Evolutionary conservation across 768 basidiomycete genomes (phyloP), one percentile per base, ranked within the genome.

Genomic region (Leccinum rimulosum): DNA sequence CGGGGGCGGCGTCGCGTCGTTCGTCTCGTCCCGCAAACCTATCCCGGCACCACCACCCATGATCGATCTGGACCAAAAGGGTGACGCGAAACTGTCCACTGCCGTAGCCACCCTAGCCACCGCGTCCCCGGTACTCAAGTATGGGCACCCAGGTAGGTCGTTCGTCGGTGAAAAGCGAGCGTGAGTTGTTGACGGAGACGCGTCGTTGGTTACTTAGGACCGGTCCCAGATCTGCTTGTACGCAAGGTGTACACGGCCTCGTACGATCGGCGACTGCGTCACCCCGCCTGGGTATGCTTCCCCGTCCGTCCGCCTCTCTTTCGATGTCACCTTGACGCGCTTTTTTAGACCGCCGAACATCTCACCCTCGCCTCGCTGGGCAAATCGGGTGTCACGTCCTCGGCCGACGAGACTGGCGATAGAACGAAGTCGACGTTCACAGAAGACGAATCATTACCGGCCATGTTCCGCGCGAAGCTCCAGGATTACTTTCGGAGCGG

Each of bases 401-500:
- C 75, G 22, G 70, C 69, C 38, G 77, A 75, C 22, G 76, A 76
- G 47, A 63, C 64, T 1, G 92, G 82, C 1, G 92, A 96, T 70
- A 80, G 96, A 43, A 72, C 79, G 11, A 89, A 86, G 66, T 93
- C 91, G 40, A 78, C 76, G 1, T 99, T 99, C 75, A 73, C 77
- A 43, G 97, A 98, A 70, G 96, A 99, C 74, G 82, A 81, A 45
- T 80, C 82, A 2, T 71, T 98, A 12, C 96, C 96, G 0, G 76
- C 74, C 53, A 63, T 73, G 50, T 98, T 96, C 80, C 82, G 95
- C 19, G 89, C 95, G 0, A 87, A 82, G 61, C 75, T 98, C 64
- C 80, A 86, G 70, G 95, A 98, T 70, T 98, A 97, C 72, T 93
- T 95, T 73, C 81, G 81, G 60, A 96, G 94, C 69, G 95, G 95